These are phyloP conservation scores for Phytopythium aichiense DNA, from an alignment of 352 stramenopile genomes.

Conservation along the genomic window DNA sequence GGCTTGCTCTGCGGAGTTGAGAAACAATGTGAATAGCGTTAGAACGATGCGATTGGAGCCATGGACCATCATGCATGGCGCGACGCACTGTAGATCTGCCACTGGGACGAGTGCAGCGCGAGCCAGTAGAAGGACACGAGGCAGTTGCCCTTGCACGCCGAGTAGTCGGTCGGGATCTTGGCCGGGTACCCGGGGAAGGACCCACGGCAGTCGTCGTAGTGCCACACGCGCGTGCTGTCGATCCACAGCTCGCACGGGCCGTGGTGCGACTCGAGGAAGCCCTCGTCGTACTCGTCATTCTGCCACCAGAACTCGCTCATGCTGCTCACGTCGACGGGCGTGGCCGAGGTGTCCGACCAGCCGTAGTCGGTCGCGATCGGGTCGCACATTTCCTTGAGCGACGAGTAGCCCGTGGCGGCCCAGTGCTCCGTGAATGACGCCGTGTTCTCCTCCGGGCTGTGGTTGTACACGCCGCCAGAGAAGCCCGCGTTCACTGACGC, in stretches of 20 bases:
- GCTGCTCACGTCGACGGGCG: slow-evolving; percentile 27
- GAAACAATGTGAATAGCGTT: not conserved
- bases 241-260: slow-evolving; percentile 53
- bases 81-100: slow-evolving; percentile 43
- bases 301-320: slow-evolving; percentile 30
- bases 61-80: no score
- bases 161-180: slow-evolving; percentile 46
- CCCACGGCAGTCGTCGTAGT: slow-evolving; percentile 42
- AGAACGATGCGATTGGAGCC: not conserved
- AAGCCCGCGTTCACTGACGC: slow-evolving; percentile 29
- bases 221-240: slow-evolving; percentile 32
- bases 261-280: slow-evolving; percentile 36
- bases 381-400: slow-evolving; percentile 35
- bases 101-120: slow-evolving; percentile 28
- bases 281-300: slow-evolving; percentile 37
- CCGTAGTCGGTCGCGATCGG: slow-evolving; percentile 25
- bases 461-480: slow-evolving; percentile 24
- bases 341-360: slow-evolving; percentile 15
- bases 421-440: slow-evolving; percentile 27
- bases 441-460: slow-evolving; percentile 24
- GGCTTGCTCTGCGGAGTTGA: slow-evolving; percentile 18
- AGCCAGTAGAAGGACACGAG: slow-evolving; percentile 51
- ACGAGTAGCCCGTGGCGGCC: slow-evolving; percentile 23
- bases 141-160: slow-evolving; percentile 39
- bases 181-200: slow-evolving; percentile 35